Conservation (phyloP, 2,329 filamentous ascomycete species). For the Colletotrichum tanaceti region DNA sequence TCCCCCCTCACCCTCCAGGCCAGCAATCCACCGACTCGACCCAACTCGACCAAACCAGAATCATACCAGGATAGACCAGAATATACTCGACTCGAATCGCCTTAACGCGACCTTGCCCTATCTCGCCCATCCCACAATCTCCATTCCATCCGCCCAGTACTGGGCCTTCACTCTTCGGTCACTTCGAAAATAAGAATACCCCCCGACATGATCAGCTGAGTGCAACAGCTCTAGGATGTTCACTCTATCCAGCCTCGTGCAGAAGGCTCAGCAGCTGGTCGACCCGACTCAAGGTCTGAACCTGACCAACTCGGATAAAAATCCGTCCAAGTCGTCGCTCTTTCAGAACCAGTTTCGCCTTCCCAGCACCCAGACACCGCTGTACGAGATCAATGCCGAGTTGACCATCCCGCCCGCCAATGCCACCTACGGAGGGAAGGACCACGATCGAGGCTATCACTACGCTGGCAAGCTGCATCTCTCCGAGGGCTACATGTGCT, state of each 20-base stretch:
- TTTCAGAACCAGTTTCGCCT: slow-evolving; percentile 98
- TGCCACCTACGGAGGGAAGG: slow-evolving; percentile 76
- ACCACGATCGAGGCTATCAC: slow-evolving; percentile 80
- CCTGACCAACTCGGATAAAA: slow-evolving; percentile 78
- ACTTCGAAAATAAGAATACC: slow-evolving; percentile 5
- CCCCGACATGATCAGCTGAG: slow-evolving; percentile 53
- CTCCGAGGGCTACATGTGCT: slow-evolving; percentile 95
- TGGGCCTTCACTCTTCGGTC: background rate
- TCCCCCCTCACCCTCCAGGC: background rate
- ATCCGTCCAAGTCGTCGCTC: slow-evolving; percentile 89
- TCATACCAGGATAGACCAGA: too few species aligned
- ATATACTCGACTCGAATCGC: too few species aligned
- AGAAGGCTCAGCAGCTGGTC: slow-evolving; percentile 95
- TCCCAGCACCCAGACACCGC: slow-evolving; percentile 88
- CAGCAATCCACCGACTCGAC: slow-evolving; percentile 8
- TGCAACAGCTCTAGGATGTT: slow-evolving; percentile 61
- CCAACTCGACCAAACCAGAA: background rate
- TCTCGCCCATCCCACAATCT: background rate
- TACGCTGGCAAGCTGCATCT: slow-evolving; percentile 94
- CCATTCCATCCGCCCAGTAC: background rate
- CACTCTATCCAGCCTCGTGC: slow-evolving; percentile 82
- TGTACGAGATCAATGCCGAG: slow-evolving; percentile 97
- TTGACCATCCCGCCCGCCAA: slow-evolving; percentile 85
- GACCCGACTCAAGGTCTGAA: slow-evolving; percentile 84
- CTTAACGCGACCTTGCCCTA: slow-evolving; percentile 7